phyloP scores from a whole-genome alignment of 768 basidiomycete genomes.

The Mrakia gelida region DNA sequence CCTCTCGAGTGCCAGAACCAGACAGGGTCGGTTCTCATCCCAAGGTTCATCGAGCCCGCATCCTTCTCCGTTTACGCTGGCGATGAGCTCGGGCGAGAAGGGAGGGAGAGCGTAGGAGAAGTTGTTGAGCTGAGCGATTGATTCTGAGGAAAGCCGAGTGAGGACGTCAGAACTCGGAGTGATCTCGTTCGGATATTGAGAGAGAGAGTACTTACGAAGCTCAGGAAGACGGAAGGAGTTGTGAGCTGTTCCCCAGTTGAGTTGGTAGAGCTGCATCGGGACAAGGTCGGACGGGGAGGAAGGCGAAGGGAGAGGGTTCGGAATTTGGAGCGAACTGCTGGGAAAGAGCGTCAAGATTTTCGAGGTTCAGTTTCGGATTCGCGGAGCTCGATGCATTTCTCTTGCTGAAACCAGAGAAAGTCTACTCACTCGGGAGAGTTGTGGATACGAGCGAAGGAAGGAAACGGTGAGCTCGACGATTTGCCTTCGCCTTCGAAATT shows the following conservation, averaged over 20 bases:
- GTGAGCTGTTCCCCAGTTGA: conserved; percentile 29
- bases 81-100: conserved; percentile 19
- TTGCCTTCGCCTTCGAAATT: background rate
- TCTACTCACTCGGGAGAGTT: background rate
- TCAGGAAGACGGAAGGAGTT: conserved; percentile 25
- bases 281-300: background rate
- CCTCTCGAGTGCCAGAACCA: conserved; percentile 62
- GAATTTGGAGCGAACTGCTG: background rate
- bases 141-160: background rate
- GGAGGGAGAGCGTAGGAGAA: conserved; percentile 18
- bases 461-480: background rate
- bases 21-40: conserved; percentile 50
- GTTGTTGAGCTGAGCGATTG: conserved; percentile 21
- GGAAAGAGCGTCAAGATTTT: too few relatives aligned
- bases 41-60: conserved; percentile 32
- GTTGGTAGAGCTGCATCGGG: conserved; percentile 16
- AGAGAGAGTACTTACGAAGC: background rate
- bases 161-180: background rate
- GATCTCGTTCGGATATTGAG: too few relatives aligned
- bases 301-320: background rate
- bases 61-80: conserved; percentile 20
- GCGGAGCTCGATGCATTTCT: too few relatives aligned
- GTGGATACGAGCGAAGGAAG: background rate
- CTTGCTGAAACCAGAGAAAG: too few relatives aligned
- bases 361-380: too few relatives aligned